These are phyloP conservation scores for Aspergillaceae sp. DNA, from an alignment of 2,329 filamentous ascomycete species.

Conservation along the genomic window DNA sequence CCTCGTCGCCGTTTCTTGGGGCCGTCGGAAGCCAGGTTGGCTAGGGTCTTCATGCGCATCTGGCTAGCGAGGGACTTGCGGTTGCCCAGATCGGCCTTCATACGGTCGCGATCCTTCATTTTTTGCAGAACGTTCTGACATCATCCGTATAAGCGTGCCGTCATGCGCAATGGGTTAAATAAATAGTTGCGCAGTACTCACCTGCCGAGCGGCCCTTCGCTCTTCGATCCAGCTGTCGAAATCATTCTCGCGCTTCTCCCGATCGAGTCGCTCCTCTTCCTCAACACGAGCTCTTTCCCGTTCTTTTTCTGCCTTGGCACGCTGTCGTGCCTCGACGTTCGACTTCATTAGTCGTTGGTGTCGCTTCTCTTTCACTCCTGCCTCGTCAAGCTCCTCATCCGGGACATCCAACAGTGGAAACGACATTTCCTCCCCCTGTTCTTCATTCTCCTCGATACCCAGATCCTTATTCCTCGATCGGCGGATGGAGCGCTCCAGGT, in stretches of 20 bases:
- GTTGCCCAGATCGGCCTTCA: constrained; percentile 91
- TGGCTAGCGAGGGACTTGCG: constrained; percentile 93
- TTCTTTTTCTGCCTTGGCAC: constrained; percentile 95
- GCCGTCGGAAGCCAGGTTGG: constrained; percentile 85
- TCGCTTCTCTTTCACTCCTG: constrained; percentile 80
- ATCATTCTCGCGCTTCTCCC: constrained; percentile 73
- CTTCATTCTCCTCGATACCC: constrained; percentile 71
- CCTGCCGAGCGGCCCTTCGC: constrained; percentile 61
- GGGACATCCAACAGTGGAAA: constrained; percentile 84
- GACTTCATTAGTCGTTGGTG: constrained; percentile 90
- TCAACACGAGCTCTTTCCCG: constrained; percentile 75
- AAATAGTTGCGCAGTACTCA: constrained; percentile 12
- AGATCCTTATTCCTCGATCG: constrained; percentile 90
- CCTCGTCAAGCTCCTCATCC: constrained; percentile 88
- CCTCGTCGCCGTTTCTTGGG: constrained; percentile 78
- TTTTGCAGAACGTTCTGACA: constrained; percentile 57
- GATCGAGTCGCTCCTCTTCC: constrained; percentile 75
- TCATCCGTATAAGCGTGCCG: not conserved
- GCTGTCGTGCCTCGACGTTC: constrained; percentile 81
- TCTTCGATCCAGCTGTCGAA: constrained; percentile 81
- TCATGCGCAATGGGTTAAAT: not conserved
- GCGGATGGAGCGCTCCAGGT: constrained; percentile 82
- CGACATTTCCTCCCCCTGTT: constrained; percentile 66
- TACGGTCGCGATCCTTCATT: constrained; percentile 86
- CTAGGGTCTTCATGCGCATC: constrained; percentile 96